Evolutionary conservation across 176 grass and related monocot species (phyloP).

Genomic region (Poa pratensis): DNA sequence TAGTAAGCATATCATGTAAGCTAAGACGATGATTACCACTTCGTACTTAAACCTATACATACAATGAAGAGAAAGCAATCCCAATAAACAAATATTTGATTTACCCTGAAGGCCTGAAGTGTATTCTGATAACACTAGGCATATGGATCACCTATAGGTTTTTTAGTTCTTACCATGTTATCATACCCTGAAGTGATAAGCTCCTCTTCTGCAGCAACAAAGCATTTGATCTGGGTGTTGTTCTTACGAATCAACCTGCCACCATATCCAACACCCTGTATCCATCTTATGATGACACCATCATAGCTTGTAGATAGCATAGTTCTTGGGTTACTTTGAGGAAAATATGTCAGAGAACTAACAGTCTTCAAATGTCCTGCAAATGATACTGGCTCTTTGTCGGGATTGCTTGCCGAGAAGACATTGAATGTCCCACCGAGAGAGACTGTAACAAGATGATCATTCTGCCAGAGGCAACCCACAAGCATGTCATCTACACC

Average conservation of each 20-base stretch:
- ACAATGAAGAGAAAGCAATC: constrained; percentile 22
- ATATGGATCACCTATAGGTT: constrained; percentile 5
- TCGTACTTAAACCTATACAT: constrained; percentile 13
- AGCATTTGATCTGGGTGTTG: constrained; percentile 93
- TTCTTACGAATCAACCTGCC: constrained; percentile 86
- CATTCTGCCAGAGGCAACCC: constrained; percentile 95
- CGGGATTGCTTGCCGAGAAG: constrained; percentile 67
- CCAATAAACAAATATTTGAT: constrained; percentile 12
- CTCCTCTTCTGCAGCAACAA: constrained; percentile 74
- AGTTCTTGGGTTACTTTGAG: constrained; percentile 64
- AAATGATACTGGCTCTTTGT: constrained; percentile 77
- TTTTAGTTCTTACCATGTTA: constrained; percentile 84
- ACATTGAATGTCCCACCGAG: constrained; percentile 92
- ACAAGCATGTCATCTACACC: constrained; percentile 98
- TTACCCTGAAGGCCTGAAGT: constrained; percentile 21
- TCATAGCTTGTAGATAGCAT: constrained; percentile 93
- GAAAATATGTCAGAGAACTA: constrained; percentile 65
- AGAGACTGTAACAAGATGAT: constrained; percentile 85
- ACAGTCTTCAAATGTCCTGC: constrained; percentile 91
- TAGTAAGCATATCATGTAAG: constrained; percentile 28
- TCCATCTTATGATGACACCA: constrained; percentile 90
- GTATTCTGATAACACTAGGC: constrained; percentile 19
- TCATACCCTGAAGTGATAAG: constrained; percentile 90
- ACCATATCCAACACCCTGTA: constrained; percentile 78
- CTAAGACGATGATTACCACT: constrained; percentile 4